Conservation (phyloP, 2,329 filamentous ascomycete species). For the Hypocrella siamensis region DNA sequence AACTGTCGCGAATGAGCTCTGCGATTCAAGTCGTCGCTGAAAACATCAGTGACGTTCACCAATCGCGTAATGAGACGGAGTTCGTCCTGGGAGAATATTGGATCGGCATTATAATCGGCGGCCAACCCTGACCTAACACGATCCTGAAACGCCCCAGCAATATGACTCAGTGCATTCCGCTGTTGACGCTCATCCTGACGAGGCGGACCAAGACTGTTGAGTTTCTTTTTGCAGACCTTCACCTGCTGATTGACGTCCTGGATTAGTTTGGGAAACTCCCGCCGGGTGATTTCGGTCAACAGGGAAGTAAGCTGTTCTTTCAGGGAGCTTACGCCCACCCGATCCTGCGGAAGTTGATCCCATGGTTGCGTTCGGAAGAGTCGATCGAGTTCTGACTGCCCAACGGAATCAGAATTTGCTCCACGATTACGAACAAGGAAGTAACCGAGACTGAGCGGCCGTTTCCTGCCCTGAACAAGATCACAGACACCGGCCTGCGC, state of each 20-base stretch:
- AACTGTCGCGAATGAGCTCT: not conserved
- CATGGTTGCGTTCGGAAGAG: not conserved
- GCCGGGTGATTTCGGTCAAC: not conserved
- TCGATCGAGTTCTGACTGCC: not conserved
- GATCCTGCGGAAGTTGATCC: not conserved
- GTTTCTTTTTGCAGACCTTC: not conserved
- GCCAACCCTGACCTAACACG: not conserved
- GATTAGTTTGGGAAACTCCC: not conserved
- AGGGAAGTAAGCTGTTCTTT: not conserved
- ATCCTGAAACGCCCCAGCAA: not conserved
- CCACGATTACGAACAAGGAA: not conserved
- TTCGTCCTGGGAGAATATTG: not conserved
- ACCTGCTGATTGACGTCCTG: not conserved
- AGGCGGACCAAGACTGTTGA: not conserved
- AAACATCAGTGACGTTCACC: not conserved
- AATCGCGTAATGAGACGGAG: not conserved
- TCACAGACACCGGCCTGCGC: not conserved
- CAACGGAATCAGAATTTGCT: no score
- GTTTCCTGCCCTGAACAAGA: conserved; percentile 5
- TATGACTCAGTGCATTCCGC: not conserved
- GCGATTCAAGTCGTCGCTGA: not conserved
- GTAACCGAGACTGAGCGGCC: not conserved
- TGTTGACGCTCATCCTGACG: not conserved
- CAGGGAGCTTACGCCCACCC: not conserved
- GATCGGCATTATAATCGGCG: not conserved